Percentiles rank a stretch among this genome's conserved stretches.
Evolutionary conservation across 805 yeast species (phyloP).

Genomic region (Starmerella vitae): DNA sequence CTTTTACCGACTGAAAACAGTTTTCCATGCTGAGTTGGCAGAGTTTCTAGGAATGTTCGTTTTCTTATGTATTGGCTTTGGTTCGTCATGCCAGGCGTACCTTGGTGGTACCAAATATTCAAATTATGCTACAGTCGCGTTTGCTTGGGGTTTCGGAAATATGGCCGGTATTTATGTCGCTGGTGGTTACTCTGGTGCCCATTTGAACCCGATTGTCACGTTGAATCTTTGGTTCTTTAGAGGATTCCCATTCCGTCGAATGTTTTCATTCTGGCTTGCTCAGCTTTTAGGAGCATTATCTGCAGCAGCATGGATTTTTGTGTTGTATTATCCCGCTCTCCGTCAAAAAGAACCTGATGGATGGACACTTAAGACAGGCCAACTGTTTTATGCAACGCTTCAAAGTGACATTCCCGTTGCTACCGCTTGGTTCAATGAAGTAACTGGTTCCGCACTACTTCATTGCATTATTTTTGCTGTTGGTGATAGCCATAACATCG

Average conservation of each 20-base stretch:
- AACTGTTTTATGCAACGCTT: neutral
- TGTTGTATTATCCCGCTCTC: conserved; percentile 31
- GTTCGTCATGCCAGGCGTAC: conserved; percentile 35
- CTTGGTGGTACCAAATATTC: conserved; percentile 32
- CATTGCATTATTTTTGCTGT: conserved; percentile 38
- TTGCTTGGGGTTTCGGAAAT: conserved; percentile 45
- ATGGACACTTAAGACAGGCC: conserved; percentile 2
- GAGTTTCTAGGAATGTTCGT: conserved; percentile 41
- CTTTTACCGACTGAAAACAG: conserved; percentile 1
- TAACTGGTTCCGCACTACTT: conserved; percentile 34
- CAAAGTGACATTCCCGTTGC: conserved; percentile 14
- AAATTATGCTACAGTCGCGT: conserved; percentile 32
- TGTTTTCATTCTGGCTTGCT: conserved; percentile 34
- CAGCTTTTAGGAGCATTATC: conserved; percentile 38
- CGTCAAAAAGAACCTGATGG: conserved; percentile 28
- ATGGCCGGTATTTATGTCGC: conserved; percentile 38
- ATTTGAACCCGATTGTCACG: conserved; percentile 42
- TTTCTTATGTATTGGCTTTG: conserved; percentile 36
- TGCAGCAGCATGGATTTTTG: conserved; percentile 30
- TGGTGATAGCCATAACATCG: conserved; percentile 38
- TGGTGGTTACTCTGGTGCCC: conserved; percentile 49
- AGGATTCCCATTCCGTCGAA: conserved; percentile 39
- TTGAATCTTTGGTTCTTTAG: conserved; percentile 36
- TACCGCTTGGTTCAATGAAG: conserved; percentile 37
- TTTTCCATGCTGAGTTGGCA: conserved; percentile 27